A percentile compares a stretch with the other conserved stretches of the same genome.
phyloP scores from a whole-genome alignment of 2,329 filamentous ascomycete species.

The Colletotrichum cereale region DNA sequence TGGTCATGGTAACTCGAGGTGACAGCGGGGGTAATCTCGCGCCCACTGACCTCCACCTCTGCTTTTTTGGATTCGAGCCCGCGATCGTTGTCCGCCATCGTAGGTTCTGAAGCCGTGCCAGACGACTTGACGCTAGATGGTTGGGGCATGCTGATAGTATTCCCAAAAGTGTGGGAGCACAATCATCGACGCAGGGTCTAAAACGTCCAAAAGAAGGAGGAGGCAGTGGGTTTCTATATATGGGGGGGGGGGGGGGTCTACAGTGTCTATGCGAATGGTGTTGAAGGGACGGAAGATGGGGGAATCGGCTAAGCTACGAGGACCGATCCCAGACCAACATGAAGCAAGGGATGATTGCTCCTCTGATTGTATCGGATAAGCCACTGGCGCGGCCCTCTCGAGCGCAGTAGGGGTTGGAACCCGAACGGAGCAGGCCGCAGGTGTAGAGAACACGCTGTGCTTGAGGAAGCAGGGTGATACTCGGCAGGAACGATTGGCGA shows the following conservation, averaged over 20 bases:
- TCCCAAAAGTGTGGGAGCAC: slow-evolving; percentile 39
- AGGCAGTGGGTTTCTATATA: slow-evolving; percentile 42
- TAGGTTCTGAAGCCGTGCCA: slow-evolving; percentile 45
- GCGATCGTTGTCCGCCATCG: slow-evolving; percentile 45
- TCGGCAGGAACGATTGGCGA: slow-evolving; percentile 23
- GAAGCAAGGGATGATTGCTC: slow-evolving; percentile 40
- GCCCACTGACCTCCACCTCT: slow-evolving; percentile 48
- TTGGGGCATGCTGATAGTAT: slow-evolving; percentile 48
- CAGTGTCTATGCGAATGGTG: slow-evolving; percentile 30
- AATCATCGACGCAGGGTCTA: slow-evolving; percentile 21
- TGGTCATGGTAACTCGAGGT: slow-evolving; percentile 39
- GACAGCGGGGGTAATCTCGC: slow-evolving; percentile 44
- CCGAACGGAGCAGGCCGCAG: slow-evolving; percentile 24
- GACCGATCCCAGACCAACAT: slow-evolving; percentile 42
- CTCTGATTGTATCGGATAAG: slow-evolving; percentile 27
- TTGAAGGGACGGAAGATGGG: slow-evolving; percentile 16
- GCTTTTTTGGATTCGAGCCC: slow-evolving; percentile 47
- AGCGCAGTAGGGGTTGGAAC: slow-evolving; percentile 27
- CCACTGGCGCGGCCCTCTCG: slow-evolving; percentile 11
- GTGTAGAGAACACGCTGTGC: slow-evolving; percentile 24
- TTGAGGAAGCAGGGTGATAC: slow-evolving; percentile 31
- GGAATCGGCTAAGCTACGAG: slow-evolving; percentile 34
- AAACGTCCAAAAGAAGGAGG: slow-evolving; percentile 26
- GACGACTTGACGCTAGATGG: slow-evolving; percentile 49
- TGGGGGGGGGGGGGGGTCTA: slow-evolving; percentile 40